These are phyloP conservation scores for Hyaloperonospora arabidopsidis DNA, from an alignment of 352 stramenopile genomes.

Conservation along the genomic window DNA sequence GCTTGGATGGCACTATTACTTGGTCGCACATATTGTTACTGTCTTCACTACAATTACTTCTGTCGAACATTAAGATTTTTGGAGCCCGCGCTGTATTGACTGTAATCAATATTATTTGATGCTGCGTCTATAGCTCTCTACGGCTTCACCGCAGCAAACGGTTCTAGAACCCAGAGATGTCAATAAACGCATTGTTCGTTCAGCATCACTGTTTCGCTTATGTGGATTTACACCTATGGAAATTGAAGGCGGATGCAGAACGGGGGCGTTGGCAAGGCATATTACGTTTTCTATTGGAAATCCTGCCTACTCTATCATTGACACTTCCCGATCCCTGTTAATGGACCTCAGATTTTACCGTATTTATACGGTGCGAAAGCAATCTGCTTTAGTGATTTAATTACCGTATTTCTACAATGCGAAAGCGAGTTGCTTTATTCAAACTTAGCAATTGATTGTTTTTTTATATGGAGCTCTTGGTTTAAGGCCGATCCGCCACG, in stretches of 20 bases:
- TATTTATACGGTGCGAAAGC: too few species aligned
- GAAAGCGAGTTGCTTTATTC: too few species aligned
- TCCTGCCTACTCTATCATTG: too few species aligned
- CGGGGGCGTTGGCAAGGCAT: too few species aligned
- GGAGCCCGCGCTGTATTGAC: not conserved
- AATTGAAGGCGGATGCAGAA: not conserved
- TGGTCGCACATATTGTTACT: constrained; percentile 4
- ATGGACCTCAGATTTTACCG: too few species aligned
- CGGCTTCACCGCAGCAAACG: constrained; percentile 8
- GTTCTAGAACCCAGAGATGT: constrained; percentile 1
- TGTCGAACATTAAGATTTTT: not conserved
- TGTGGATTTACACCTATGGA: not conserved
- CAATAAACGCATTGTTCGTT: not conserved
- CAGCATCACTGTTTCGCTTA: not conserved
- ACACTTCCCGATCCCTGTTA: too few species aligned
- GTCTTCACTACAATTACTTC: not conserved
- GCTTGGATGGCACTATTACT: not conserved
- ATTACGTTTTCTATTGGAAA: too few species aligned
- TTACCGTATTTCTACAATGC: too few species aligned
- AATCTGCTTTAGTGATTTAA: too few species aligned
- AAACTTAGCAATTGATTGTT: too few species aligned
- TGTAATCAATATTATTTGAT: constrained; percentile 1
- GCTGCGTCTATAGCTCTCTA: constrained; percentile 2
- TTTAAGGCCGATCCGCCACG: too few species aligned
- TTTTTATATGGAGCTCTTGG: too few species aligned